phyloP scores from a whole-genome alignment of 176 grass and related monocot genomes.

The Carex pumila region DNA sequence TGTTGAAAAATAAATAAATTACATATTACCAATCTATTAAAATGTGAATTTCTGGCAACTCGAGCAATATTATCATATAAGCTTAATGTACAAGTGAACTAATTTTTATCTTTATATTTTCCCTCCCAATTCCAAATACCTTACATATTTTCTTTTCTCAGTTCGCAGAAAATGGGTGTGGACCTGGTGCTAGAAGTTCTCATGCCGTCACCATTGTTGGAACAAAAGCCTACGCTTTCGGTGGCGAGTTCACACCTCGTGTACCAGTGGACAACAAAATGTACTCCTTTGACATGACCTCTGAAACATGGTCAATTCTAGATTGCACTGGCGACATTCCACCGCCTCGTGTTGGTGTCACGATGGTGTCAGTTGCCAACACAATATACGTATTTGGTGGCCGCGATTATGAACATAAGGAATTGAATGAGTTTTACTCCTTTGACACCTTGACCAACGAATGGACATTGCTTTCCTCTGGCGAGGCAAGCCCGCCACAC shows the following conservation, averaged over 20 bases:
- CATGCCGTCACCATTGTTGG: constrained; percentile 64
- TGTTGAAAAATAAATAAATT: neutral
- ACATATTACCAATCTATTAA: neutral
- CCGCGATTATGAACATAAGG: constrained; percentile 61
- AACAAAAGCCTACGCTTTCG: constrained; percentile 61
- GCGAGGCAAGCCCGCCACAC: constrained; percentile 40
- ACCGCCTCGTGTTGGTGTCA: constrained; percentile 72
- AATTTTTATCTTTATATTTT: neutral
- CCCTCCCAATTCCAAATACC: neutral
- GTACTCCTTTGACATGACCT: constrained; percentile 57
- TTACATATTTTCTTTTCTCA: constrained; percentile 4
- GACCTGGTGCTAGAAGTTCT: constrained; percentile 70
- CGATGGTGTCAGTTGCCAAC: constrained; percentile 47
- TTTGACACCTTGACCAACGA: constrained; percentile 44
- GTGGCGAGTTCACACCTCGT: constrained; percentile 83
- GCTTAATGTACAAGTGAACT: neutral
- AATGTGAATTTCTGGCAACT: neutral
- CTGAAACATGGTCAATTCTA: constrained; percentile 50
- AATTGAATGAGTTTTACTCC: constrained; percentile 75
- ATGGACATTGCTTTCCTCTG: constrained; percentile 57
- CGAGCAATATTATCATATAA: neutral
- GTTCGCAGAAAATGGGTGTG: constrained; percentile 56
- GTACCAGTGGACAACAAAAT: constrained; percentile 78
- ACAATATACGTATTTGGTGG: constrained; percentile 68
- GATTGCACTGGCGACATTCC: constrained; percentile 46